These are phyloP conservation scores for Daldinia concentrica DNA, from an alignment of 495 filamentous ascomycete species.

Conservation along the genomic window DNA sequence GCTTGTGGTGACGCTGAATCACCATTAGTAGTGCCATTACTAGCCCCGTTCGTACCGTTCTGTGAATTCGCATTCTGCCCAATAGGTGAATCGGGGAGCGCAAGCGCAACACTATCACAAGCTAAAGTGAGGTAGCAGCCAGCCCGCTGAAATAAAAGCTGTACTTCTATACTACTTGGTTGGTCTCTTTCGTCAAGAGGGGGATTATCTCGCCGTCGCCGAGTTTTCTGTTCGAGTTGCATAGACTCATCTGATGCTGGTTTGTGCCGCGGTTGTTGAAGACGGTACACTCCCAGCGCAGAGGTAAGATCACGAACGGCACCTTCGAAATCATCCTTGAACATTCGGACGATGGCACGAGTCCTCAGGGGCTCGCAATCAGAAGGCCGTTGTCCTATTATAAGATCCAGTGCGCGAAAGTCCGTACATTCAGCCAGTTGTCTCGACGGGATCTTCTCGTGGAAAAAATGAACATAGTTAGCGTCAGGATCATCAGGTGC, in stretches of 20 bases:
- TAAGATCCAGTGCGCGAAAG: slow-evolving; percentile 68
- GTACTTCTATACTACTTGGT: slow-evolving; percentile 74
- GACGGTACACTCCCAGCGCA: slow-evolving; percentile 67
- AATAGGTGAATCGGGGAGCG: slow-evolving; percentile 49
- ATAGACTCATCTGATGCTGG: slow-evolving; percentile 52
- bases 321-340: slow-evolving; percentile 76
- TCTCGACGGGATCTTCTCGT: slow-evolving; percentile 83
- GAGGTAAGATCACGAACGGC: slow-evolving; percentile 73
- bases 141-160: slow-evolving; percentile 79
- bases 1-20: slow-evolving; percentile 16
- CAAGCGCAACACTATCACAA: slow-evolving; percentile 66
- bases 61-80: slow-evolving; percentile 21
- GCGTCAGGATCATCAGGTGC: slow-evolving; percentile 70
- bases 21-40: slow-evolving; percentile 23
- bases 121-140: slow-evolving; percentile 78
- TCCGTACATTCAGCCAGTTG: slow-evolving; percentile 79
- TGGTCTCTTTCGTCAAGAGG: slow-evolving; percentile 74
- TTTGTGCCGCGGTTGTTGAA: slow-evolving; percentile 57
- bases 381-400: slow-evolving; percentile 67
- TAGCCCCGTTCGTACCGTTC: slow-evolving; percentile 21
- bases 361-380: slow-evolving; percentile 75
- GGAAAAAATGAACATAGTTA: slow-evolving; percentile 87
- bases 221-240: slow-evolving; percentile 47
- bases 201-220: slow-evolving; percentile 60
- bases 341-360: slow-evolving; percentile 74